Conservation (phyloP, 306 rosid species). For the Gastrolobium bilobum region DNA sequence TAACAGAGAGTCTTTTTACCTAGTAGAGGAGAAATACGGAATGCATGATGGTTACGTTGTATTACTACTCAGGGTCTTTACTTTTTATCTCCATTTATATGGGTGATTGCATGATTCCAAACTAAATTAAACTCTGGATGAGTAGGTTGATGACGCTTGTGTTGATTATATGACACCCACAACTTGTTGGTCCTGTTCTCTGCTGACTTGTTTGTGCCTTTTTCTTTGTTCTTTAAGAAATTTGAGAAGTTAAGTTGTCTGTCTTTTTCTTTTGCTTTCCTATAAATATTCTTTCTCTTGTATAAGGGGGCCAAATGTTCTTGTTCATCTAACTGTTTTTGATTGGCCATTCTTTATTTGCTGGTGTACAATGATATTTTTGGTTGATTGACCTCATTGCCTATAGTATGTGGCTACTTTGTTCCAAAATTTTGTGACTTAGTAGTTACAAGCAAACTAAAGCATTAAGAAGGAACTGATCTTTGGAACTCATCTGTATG, state of each 20-base stretch:
- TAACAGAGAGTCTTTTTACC: no score
- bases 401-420: conserved; percentile 2
- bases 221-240: conserved; percentile 26
- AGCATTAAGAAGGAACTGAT: neutral
- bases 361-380: neutral
- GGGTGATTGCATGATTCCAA: neutral
- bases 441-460: neutral
- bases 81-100: conserved; percentile 6
- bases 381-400: neutral
- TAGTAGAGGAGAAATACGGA: no score
- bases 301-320: neutral
- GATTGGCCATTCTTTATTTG: neutral
- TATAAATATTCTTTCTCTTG: conserved; percentile 15
- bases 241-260: conserved; percentile 8
- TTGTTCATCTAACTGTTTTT: neutral
- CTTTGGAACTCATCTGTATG: neutral
- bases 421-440: conserved; percentile 6
- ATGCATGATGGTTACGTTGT: no score
- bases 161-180: neutral
- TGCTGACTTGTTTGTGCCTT: conserved; percentile 26
- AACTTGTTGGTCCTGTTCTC: neutral
- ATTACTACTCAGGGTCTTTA: no score
- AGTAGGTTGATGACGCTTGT: conserved; percentile 13
- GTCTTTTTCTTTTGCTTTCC: neutral
- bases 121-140: neutral